A percentile compares a stretch with the other conserved stretches of the same genome.
Conservation (phyloP, 495 filamentous ascomycete species). For the Daldinia childiae region DNA sequence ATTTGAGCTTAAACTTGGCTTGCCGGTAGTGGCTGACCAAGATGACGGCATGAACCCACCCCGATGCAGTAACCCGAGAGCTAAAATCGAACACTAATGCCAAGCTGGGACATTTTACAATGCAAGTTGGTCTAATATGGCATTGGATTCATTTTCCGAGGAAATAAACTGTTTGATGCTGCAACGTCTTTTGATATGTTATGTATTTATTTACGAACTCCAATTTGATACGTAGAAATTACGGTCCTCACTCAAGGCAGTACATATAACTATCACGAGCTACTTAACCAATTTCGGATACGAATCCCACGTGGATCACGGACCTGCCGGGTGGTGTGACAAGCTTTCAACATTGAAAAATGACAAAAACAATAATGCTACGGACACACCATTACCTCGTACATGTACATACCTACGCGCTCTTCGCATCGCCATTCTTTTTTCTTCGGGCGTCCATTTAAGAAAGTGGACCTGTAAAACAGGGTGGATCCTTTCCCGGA, state of each 20-base stretch:
- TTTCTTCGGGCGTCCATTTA: conserved; percentile 18
- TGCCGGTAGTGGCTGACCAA: conserved; percentile 24
- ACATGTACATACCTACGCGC: too few relatives aligned
- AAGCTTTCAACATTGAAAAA: neutral
- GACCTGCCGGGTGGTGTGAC: neutral
- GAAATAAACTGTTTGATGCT: neutral
- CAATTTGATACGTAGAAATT: neutral
- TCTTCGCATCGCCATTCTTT: conserved; percentile 1
- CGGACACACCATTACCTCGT: neutral
- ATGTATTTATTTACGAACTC: too few relatives aligned
- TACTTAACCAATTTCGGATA: neutral
- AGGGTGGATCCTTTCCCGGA: neutral
- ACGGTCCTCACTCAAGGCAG: neutral
- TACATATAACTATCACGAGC: neutral
- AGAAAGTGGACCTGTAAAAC: conserved; percentile 20
- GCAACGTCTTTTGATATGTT: neutral
- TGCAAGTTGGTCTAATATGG: neutral
- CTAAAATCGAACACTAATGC: conserved; percentile 7
- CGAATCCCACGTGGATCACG: neutral
- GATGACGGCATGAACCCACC: conserved; percentile 36
- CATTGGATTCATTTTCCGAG: neutral
- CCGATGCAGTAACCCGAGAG: conserved; percentile 7
- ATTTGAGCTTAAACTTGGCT: conserved; percentile 31
- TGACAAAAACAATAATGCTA: neutral
- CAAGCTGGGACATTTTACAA: neutral